Base-by-base conservation (phyloP, 805 yeast genomes). In the Barnettozyma botsteinii region DNA sequence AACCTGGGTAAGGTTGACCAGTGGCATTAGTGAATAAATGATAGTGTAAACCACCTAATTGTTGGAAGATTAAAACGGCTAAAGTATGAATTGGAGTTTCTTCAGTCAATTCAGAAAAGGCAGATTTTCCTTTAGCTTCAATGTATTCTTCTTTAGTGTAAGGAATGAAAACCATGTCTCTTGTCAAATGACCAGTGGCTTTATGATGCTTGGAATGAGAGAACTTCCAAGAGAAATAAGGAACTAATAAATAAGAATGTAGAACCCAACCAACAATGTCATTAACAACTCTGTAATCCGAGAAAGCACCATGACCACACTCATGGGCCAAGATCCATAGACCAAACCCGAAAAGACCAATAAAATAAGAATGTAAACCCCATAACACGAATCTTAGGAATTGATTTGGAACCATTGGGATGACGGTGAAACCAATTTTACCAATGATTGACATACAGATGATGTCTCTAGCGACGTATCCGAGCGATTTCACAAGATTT, bases 241-340 rank as follows among this genome's bases (percentile, higher is more conserved):
- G 83, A 40, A 76, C 80, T 45, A 73, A 59, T 46, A 68, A 59
- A 52, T 71, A 75, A 32, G 80, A 74, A 55, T 77, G 82, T 35
- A 77, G 57, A 22, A 73, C 67, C 82, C 81, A 77, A 38, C 83
- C 83, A 42, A 74, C 69, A 21, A 68, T 55, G 55, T 76, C 80
- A 51, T 77, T 77, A 38, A 77, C 66, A 51, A 56, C 57, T 42
- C 63, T 66, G 51, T 73, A 73, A 50, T 76, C 79, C 28, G 77
- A 69, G 54, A 77, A 77, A 15, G 81, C 81, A 38, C 70, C 72
- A 56, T 77, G 83, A 31, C 82, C 81, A 65, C 82, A 77, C 60
- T 75, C 81, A 55, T 75, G 81, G 34, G 79, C 80, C 55, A 77
- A 58, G 46, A 77, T 73, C 82, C 81, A 77, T 37, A 75, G 57